Conservation (phyloP, 2,329 filamentous ascomycete species). For the Dactylonectria macrodidyma region DNA sequence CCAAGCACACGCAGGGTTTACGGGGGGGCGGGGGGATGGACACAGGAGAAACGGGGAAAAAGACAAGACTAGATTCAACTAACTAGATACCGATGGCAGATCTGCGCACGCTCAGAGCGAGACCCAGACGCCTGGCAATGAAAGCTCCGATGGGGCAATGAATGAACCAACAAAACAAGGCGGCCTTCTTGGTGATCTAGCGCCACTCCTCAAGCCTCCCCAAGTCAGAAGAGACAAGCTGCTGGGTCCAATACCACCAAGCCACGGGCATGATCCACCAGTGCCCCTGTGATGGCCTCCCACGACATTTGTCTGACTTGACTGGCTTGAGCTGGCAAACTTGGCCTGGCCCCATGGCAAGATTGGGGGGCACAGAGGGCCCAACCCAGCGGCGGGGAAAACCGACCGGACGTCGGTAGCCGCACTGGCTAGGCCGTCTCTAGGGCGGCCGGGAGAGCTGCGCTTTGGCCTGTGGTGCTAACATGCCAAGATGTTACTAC, state of each 20-base stretch:
- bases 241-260: constrained; percentile 3
- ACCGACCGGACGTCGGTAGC: constrained; percentile 36
- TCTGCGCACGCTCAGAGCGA: constrained; percentile 15
- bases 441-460: constrained; percentile 37
- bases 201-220: constrained; percentile 16
- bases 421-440: constrained; percentile 37
- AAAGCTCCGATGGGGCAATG: constrained; percentile 20
- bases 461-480: constrained; percentile 28
- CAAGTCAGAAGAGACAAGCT: neutral
- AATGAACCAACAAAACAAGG: constrained; percentile 29
- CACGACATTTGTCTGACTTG: constrained; percentile 9
- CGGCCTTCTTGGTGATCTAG: neutral
- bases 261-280: constrained; percentile 15
- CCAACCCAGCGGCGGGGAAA: constrained; percentile 33
- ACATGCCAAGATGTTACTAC: neutral
- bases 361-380: constrained; percentile 21
- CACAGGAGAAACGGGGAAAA: constrained; percentile 15
- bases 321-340: no score
- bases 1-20: constrained; percentile 12
- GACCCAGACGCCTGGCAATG: constrained; percentile 26
- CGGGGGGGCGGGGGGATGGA: constrained; percentile 8
- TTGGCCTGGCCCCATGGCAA: constrained; percentile 10
- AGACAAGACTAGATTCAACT: constrained; percentile 28
- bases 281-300: constrained; percentile 11
- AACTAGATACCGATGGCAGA: constrained; percentile 29